Evolutionary conservation across 805 yeast genomes (phyloP).

Genomic region (Sungouiozyma ichnusensis): DNA sequence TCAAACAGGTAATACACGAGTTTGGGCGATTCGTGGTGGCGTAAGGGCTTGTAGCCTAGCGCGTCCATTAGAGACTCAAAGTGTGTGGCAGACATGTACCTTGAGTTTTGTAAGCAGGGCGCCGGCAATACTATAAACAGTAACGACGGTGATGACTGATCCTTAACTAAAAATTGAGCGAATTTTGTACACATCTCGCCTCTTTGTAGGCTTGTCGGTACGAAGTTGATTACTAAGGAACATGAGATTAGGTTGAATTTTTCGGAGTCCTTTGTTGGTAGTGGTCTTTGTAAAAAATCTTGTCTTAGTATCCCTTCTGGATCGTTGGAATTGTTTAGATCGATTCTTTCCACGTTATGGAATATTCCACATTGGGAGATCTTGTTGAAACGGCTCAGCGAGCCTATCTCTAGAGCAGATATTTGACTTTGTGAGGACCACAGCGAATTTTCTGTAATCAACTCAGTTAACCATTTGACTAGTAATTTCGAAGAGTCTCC

Average conservation of each 20-base stretch:
- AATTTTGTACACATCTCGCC: constrained; percentile 70
- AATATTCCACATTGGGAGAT: constrained; percentile 54
- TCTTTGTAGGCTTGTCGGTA: constrained; percentile 56
- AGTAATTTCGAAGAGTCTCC: constrained; percentile 84
- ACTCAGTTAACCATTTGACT: constrained; percentile 55
- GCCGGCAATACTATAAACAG: constrained; percentile 78
- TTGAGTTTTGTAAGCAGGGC: constrained; percentile 75
- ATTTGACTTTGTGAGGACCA: constrained; percentile 5
- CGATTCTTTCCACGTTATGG: constrained; percentile 49
- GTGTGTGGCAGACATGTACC: constrained; percentile 50
- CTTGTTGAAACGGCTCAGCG: constrained; percentile 55
- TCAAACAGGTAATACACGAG: constrained; percentile 62
- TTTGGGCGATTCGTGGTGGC: constrained; percentile 53
- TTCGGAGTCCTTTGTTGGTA: constrained; percentile 38
- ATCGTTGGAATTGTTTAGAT: constrained; percentile 57
- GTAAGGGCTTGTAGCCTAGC: constrained; percentile 47
- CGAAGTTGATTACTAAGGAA: constrained; percentile 81
- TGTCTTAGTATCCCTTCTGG: constrained; percentile 61
- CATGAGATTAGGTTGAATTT: constrained; percentile 64
- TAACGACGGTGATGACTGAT: constrained; percentile 16
- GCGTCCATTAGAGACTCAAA: constrained; percentile 38
- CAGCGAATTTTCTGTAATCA: constrained; percentile 6
- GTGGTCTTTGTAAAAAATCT: constrained; percentile 72
- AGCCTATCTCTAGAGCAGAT: constrained; percentile 73
- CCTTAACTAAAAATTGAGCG: constrained; percentile 38